Evolutionary conservation across 2,329 filamentous ascomycete genomes (phyloP), one percentile per base, ranked within the genome.

Genomic region (Hirsutella thompsonii): DNA sequence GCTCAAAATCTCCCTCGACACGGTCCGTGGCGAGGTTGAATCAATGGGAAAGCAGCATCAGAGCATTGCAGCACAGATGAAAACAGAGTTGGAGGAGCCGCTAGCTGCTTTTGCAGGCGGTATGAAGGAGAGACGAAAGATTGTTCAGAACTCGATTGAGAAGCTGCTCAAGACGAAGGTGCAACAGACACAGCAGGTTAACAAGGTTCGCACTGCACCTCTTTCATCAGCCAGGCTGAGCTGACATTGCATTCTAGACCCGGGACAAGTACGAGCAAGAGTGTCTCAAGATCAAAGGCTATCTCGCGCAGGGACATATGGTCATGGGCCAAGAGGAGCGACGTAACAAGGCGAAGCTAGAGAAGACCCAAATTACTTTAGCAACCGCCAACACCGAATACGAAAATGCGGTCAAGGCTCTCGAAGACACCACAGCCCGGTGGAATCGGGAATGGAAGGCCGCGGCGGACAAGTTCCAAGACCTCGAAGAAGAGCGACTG

Each of bases 381-480:
- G 89, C 89, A 1, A 80, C 81, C 8, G 89, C 89, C 45, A 96
- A 93, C 62, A 81, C 79, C 36, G 92, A 96, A 53, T 98, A 98
- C 57, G 90, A 98, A 60, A 77, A 78, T 39, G 88, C 92, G 0
- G 83, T 98, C 44, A 96, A 96, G 61, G 73, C 85, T 1, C 72
- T 98, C 5, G 90, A 98, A 56, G 92, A 96, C 51, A 98, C 92
- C 0, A 98, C 92, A 0, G 83, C 79, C 4, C 76, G 90, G 41
- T 98, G 92, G 92, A 98, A 98, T 57, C 76, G 90, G 53, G 92
- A 98, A 59, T 98, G 92, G 92, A 98, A 96, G 63, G 79, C 85
- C 18, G 92, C 90, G 1, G 94, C 92, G 53, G 93, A 93, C 70
- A 98, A 96, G 68, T 98, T 98, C 62, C 93, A 98, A 67, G 93